These are phyloP conservation scores for Candida jianshihensis DNA, from an alignment of 805 yeast genomes.

Conservation along the genomic window DNA sequence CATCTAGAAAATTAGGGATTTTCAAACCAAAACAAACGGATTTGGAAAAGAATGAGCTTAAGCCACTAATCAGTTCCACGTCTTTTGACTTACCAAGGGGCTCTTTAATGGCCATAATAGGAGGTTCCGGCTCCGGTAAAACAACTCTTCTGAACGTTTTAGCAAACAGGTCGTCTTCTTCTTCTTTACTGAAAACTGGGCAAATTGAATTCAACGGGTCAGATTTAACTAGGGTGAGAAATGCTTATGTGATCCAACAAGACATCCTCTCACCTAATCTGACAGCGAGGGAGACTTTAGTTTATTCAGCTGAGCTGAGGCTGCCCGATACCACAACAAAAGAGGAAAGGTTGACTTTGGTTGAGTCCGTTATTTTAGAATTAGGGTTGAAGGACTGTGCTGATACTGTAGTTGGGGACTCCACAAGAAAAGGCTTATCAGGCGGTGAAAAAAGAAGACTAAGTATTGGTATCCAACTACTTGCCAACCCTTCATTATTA, in stretches of 20 bases:
- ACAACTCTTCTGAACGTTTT: slow-evolving; percentile 70
- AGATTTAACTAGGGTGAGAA: slow-evolving; percentile 16
- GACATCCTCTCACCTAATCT: slow-evolving; percentile 67
- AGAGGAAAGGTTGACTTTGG: slow-evolving; percentile 40
- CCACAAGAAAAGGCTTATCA: slow-evolving; percentile 51
- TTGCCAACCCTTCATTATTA: slow-evolving; percentile 68
- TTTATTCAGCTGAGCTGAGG: slow-evolving; percentile 67
- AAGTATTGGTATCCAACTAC: slow-evolving; percentile 75
- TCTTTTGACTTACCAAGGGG: slow-evolving; percentile 62
- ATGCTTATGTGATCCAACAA: slow-evolving; percentile 69
- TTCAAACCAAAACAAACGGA: not conserved
- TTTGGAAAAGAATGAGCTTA: not conserved
- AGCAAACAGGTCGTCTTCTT: slow-evolving; percentile 42
- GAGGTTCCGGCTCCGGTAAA: slow-evolving; percentile 87
- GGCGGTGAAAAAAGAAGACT: slow-evolving; percentile 84
- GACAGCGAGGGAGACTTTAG: slow-evolving; percentile 67
- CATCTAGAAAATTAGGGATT: not conserved
- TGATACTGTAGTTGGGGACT: slow-evolving; percentile 55
- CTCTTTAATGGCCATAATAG: slow-evolving; percentile 72
- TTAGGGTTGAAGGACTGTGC: slow-evolving; percentile 67
- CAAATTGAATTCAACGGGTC: slow-evolving; percentile 28
- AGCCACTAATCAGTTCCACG: slow-evolving; percentile 24
- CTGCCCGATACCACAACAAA: slow-evolving; percentile 40
- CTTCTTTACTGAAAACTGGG: slow-evolving; percentile 36
- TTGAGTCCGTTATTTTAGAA: slow-evolving; percentile 57